phyloP scores from a whole-genome alignment of 345 rosid species.

The Jatropha curcas region DNA sequence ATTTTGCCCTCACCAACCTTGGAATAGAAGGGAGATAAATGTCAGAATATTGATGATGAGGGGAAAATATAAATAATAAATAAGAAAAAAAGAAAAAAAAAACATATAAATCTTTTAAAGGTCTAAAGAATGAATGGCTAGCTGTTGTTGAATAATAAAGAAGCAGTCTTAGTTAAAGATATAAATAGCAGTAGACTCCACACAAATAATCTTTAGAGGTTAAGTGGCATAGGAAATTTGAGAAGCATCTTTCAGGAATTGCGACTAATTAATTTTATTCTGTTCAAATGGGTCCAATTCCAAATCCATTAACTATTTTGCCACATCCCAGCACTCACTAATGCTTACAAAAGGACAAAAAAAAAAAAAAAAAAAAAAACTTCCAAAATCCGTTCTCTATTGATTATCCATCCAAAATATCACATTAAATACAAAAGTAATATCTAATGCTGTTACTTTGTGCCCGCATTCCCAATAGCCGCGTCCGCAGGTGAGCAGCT shows the following conservation, averaged over 20 bases:
- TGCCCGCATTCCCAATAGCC: too few species aligned
- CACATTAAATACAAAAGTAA: too few species aligned
- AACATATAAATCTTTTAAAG: neutral
- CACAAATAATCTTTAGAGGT: slow-evolving; percentile 14
- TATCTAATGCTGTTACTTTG: too few species aligned
- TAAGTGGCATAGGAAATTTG: slow-evolving; percentile 37
- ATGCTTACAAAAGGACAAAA: too few species aligned
- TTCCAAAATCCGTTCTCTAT: too few species aligned
- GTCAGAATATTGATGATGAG: slow-evolving; percentile 9
- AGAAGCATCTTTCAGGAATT: slow-evolving; percentile 38
- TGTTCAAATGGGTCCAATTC: slow-evolving; percentile 27
- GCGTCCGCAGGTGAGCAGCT: too few species aligned
- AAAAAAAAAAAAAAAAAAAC: too few species aligned
- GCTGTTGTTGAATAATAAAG: neutral
- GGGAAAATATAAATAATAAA: neutral
- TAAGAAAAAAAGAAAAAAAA: neutral
- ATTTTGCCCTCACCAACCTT: slow-evolving; percentile 1
- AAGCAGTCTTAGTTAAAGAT: slow-evolving; percentile 12
- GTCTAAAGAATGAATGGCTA: slow-evolving; percentile 15
- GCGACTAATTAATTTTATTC: neutral
- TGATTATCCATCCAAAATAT: too few species aligned
- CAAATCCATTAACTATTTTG: slow-evolving; percentile 13
- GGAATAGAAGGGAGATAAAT: slow-evolving; percentile 1
- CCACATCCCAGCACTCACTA: too few species aligned
- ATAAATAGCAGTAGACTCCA: slow-evolving; percentile 18